phyloP scores from a whole-genome alignment of 306 rosid genomes.

The Fragaria ananassa region DNA sequence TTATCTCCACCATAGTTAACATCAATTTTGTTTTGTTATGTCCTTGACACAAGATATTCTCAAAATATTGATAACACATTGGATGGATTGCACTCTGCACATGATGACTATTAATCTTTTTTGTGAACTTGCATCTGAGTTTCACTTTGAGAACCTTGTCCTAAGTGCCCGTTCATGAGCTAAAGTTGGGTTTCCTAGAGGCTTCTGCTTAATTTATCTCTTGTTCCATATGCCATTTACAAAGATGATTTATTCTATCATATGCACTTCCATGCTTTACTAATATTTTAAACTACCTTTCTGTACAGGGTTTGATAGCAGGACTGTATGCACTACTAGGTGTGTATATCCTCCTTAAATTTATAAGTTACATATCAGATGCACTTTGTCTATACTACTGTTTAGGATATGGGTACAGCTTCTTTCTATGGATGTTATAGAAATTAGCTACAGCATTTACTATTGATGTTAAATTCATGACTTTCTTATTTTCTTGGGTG shows the following conservation, averaged over 20 bases:
- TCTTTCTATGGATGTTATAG: not conserved
- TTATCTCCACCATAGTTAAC: slow-evolving; percentile 18
- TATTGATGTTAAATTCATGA: not conserved
- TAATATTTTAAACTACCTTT: slow-evolving; percentile 25
- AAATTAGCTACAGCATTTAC: not conserved
- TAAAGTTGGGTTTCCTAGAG: not conserved
- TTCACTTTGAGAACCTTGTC: not conserved
- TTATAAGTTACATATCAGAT: not conserved
- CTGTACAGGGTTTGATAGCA: slow-evolving; percentile 61
- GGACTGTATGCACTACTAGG: slow-evolving; percentile 69
- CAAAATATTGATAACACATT: not conserved
- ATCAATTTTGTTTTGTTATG: slow-evolving; percentile 10
- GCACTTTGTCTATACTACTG: not conserved
- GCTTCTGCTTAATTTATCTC: not conserved
- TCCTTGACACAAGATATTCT: not conserved
- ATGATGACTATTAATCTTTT: not conserved
- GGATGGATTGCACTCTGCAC: not conserved
- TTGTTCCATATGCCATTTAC: not conserved
- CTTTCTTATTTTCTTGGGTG: not conserved
- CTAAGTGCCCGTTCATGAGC: not conserved
- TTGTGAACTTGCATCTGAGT: not conserved
- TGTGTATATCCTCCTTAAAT: slow-evolving; percentile 26
- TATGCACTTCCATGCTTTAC: slow-evolving; percentile 22
- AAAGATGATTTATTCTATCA: not conserved
- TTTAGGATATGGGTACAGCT: not conserved